Conservation (phyloP, 352 stramenopile species). For the Blastocystis sp. region DNA sequence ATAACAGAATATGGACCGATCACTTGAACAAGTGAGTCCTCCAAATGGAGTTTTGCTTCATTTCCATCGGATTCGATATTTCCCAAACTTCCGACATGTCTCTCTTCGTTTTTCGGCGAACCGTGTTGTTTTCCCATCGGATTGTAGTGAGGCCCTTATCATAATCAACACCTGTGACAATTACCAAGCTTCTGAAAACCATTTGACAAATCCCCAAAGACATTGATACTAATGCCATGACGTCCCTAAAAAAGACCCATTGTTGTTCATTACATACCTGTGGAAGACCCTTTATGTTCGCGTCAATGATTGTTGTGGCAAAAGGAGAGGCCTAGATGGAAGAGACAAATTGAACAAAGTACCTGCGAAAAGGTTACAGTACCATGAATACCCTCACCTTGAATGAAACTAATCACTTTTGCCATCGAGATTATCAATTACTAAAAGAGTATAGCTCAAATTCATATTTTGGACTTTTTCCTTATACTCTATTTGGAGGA, state of each 20-base stretch:
- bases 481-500: no score
- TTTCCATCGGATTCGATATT: conserved; percentile 64
- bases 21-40: conserved; percentile 45
- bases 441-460: not conserved
- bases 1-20: conserved; percentile 66
- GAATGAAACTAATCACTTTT: conserved; percentile 50
- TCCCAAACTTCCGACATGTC: conserved; percentile 69
- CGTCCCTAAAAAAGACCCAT: not conserved
- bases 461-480: no score
- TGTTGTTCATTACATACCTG: not conserved
- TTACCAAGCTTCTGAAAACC: conserved; percentile 21
- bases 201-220: conserved; percentile 63
- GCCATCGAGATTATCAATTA: conserved; percentile 9
- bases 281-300: conserved; percentile 21
- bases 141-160: conserved; percentile 69
- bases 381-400: conserved; percentile 36
- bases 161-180: not conserved
- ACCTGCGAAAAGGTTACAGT: conserved; percentile 53
- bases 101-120: conserved; percentile 8
- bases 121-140: conserved; percentile 69
- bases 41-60: conserved; percentile 15
- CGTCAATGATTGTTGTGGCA: conserved; percentile 51
- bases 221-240: conserved; percentile 65
- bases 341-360: not conserved
- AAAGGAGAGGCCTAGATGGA: not conserved